A percentile compares a stretch with the other conserved stretches of the same genome.
phyloP scores from a whole-genome alignment of 1,139 yeast genomes.

The Geotrichum citri-aurantii region DNA sequence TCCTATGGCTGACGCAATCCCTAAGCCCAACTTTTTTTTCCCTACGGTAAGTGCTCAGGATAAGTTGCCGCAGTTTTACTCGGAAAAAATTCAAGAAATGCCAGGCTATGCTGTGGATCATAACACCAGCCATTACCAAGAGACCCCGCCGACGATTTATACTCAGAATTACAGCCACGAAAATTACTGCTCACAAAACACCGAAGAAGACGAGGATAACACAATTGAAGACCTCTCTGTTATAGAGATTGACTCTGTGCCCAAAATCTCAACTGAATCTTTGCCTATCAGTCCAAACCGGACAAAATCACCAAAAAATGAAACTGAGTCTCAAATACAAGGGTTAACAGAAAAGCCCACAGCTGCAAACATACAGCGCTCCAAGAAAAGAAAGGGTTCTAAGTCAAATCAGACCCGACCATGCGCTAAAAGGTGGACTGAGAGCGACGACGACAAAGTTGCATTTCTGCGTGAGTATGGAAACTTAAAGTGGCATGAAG shows the following conservation, averaged over 20 bases:
- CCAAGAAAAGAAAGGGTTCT: not conserved
- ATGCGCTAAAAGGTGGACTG: constrained; percentile 31
- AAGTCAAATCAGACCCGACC: not conserved
- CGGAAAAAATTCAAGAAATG: not conserved
- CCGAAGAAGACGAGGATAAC: not conserved
- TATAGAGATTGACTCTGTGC: not conserved
- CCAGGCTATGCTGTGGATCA: not conserved
- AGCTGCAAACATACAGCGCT: not conserved
- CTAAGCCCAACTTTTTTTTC: not conserved
- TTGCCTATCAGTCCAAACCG: not conserved
- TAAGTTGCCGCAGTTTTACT: not conserved
- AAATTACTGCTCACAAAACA: not conserved
- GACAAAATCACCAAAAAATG: not conserved
- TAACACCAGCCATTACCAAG: not conserved
- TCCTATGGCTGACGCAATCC: not conserved
- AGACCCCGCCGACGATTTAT: not conserved
- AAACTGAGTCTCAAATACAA: not conserved
- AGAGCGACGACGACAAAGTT: constrained; percentile 38
- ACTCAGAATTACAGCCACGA: not conserved
- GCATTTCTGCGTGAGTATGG: constrained; percentile 38
- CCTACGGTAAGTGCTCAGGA: not conserved
- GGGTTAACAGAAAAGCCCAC: not conserved
- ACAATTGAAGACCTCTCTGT: not conserved
- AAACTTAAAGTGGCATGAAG: constrained; percentile 38
- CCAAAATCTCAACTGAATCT: not conserved